Evolutionary conservation across 768 basidiomycete genomes (phyloP).

Genomic region (Pulveroboletus frians): DNA sequence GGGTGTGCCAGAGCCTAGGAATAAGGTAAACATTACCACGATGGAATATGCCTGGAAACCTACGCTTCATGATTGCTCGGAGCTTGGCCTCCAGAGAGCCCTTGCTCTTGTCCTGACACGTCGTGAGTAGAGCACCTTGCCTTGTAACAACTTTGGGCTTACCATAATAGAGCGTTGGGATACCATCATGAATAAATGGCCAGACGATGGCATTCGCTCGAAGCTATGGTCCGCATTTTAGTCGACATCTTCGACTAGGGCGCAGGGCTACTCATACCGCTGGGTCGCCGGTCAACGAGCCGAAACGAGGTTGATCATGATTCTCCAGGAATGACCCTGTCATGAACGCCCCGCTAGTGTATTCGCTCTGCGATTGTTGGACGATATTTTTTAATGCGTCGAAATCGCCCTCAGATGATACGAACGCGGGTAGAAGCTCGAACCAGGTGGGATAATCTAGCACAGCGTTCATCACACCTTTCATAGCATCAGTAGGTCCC

Average conservation of each 20-base stretch:
- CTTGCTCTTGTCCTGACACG: constrained; percentile 44
- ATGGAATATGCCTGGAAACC: constrained; percentile 1
- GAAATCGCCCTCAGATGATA: constrained; percentile 31
- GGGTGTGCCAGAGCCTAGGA: constrained; percentile 56
- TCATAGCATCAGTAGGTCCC: neutral
- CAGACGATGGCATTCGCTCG: constrained; percentile 46
- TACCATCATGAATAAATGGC: constrained; percentile 46
- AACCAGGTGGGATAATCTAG: constrained; percentile 50
- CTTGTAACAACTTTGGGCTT: neutral
- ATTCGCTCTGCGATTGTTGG: constrained; percentile 31
- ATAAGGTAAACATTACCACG: constrained; percentile 2
- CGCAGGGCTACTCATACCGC: constrained; percentile 27
- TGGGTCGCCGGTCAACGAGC: constrained; percentile 37
- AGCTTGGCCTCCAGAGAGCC: constrained; percentile 39
- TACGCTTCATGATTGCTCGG: constrained; percentile 52
- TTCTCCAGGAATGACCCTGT: constrained; percentile 50
- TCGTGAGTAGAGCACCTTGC: neutral
- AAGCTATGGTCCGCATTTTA: constrained; percentile 26
- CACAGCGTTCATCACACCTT: constrained; percentile 41
- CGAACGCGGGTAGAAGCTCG: constrained; percentile 38
- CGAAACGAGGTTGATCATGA: constrained; percentile 50
- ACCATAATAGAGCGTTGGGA: constrained; percentile 51
- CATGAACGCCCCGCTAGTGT: constrained; percentile 37
- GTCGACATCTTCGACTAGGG: neutral
- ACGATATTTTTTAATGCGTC: constrained; percentile 27